A percentile compares a stretch with the other conserved stretches of the same genome.
Evolutionary conservation across 495 filamentous ascomycete species (phyloP).

Genomic region (Margaritispora aquatica): DNA sequence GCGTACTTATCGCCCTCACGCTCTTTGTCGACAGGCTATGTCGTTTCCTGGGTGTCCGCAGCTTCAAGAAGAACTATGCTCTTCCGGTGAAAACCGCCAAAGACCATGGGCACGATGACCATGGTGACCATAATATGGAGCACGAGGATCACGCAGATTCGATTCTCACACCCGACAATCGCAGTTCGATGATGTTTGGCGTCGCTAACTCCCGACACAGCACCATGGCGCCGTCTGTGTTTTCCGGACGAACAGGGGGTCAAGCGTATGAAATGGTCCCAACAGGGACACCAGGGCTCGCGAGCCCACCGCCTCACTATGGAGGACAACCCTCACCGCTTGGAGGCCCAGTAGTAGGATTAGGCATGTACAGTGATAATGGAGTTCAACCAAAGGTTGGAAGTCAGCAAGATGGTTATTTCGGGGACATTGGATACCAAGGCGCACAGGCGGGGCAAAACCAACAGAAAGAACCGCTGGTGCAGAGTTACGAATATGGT

Average conservation of each 20-base stretch:
- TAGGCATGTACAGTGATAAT: not conserved
- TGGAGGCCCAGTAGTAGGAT: not conserved
- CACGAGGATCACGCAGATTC: not conserved
- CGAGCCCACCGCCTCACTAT: not conserved
- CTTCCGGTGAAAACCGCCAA: constrained; percentile 9
- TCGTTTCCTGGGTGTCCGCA: not conserved
- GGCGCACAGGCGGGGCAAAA: no score
- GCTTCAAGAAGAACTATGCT: not conserved
- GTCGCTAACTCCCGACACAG: not conserved
- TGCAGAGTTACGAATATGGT: no score
- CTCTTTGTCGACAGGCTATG: not conserved
- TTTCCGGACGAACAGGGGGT: not conserved
- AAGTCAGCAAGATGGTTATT: no score
- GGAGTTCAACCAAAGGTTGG: not conserved
- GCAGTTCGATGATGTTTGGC: not conserved
- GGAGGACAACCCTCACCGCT: not conserved
- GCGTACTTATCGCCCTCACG: not conserved
- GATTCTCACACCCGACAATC: not conserved
- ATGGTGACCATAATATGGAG: not conserved
- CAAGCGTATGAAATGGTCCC: not conserved
- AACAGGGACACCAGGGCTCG: not conserved
- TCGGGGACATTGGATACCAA: no score
- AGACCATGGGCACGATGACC: constrained; percentile 26
- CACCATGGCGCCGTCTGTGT: not conserved
- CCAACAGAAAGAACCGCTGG: no score